Conservation (phyloP, 805 yeast genomes). For the Nakazawaea laoshanensis region DNA sequence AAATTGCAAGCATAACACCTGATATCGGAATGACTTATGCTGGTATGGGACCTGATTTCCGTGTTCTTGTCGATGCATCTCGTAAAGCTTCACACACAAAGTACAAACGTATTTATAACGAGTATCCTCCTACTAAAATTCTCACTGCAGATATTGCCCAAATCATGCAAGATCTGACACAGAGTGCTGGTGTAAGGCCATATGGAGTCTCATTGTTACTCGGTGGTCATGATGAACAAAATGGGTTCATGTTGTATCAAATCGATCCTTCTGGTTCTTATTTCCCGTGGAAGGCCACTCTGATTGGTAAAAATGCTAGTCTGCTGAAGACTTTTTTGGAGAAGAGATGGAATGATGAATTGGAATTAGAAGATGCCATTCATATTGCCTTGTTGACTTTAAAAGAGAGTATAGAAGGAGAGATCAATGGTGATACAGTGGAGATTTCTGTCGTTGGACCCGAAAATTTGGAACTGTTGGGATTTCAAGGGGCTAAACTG, state of each 20-base stretch:
- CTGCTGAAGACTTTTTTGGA: conserved; percentile 97
- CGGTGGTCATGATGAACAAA: conserved; percentile 81
- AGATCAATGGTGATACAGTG: conserved; percentile 92
- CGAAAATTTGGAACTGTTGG: conserved; percentile 73
- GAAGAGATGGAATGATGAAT: conserved; percentile 96
- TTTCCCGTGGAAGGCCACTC: conserved; percentile 99
- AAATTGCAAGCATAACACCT: conserved; percentile 81
- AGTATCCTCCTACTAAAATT: conserved; percentile 93
- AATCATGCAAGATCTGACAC: conserved; percentile 98
- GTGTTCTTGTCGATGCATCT: conserved; percentile 89
- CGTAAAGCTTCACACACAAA: conserved; percentile 89
- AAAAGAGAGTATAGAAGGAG: conserved; percentile 97
- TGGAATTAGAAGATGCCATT: conserved; percentile 96
- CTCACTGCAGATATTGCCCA: conserved; percentile 92
- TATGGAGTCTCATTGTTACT: conserved; percentile 91
- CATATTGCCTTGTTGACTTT: conserved; percentile 91
- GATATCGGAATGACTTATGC: conserved; percentile 94
- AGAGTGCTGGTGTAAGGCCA: conserved; percentile 98
- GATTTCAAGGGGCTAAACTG: conserved; percentile 77
- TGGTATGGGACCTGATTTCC: conserved; percentile 98
- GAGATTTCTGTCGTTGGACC: conserved; percentile 85
- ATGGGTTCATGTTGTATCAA: conserved; percentile 77
- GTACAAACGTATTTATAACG: conserved; percentile 89
- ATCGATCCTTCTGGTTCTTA: conserved; percentile 97
- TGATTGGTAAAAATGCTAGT: conserved; percentile 91